Base-by-base conservation (phyloP, 495 filamentous ascomycete species). In the Recurvomyces mirabilis region DNA sequence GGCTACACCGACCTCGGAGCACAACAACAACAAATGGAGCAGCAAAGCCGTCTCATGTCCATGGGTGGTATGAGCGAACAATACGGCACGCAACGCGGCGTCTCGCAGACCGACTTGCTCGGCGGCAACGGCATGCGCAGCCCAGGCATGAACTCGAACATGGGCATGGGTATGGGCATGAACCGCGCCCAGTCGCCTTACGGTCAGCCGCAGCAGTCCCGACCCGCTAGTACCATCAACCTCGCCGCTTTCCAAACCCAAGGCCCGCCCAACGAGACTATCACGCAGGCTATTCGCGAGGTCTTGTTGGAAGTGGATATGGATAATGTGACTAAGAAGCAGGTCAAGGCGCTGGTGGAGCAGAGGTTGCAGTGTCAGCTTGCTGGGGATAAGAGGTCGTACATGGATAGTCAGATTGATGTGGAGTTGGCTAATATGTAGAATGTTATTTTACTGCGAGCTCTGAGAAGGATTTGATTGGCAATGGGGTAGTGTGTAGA, bases 311-410 rank as follows among this genome's bases (percentile, higher is more conserved):
- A 94, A 57, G 87, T 94, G 2, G 87, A 98, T 65, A 65, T 98
- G 17, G 91, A 98, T 60, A 88, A 71, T 13, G 86, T 98, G 24
- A 98, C 91, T 14, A 98, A 98, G 77, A 98, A 96, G 67, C 91
- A 96, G 71, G 70, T 79, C 70, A 66, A 66, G 67, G 87, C 82
- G 11, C 71, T 95, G 37, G 87, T 93, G 20, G 91, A 98, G 67
- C 86, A 93, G 63, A 72, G 87, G 55, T 65, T 98, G 38, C 87
- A 94, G 66, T 88, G 84, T 10, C 82, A 93, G 50, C 67, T 95
- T 46, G 67, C 72, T 2, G 88, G 84, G 15, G 87, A 94, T 53
- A 80, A 84, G 58, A 73, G 79, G 51, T 73, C 72, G 19, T 94
- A 91, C 68, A 68, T 95, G 62, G 89, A 95, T 65, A 73, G 77